Conservation (phyloP, 2,329 filamentous ascomycete genomes). For the Sporothrix phasma region DNA sequence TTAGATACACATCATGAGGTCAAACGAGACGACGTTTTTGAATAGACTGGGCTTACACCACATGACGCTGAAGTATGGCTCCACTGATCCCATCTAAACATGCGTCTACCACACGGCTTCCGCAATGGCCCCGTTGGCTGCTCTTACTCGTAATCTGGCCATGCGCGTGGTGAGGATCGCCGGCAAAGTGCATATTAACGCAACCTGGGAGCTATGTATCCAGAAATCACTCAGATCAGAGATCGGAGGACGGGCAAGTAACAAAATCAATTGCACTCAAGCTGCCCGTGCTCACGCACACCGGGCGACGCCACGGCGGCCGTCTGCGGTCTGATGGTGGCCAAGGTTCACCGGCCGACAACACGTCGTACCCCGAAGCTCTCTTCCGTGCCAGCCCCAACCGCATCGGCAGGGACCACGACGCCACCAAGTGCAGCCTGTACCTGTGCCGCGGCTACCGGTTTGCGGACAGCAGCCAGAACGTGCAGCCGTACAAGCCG, state of each 20-base stretch:
- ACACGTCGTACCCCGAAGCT: slow-evolving; percentile 28
- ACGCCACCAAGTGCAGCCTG: slow-evolving; percentile 27
- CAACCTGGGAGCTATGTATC: no score
- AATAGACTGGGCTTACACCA: neutral
- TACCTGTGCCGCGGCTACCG: slow-evolving; percentile 33
- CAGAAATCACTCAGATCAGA: no score
- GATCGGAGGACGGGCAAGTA: no score
- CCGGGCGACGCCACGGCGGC: slow-evolving; percentile 23
- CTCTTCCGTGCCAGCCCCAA: slow-evolving; percentile 21
- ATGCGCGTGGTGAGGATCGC: neutral
- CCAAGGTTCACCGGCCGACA: slow-evolving; percentile 25
- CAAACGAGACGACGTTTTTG: no score
- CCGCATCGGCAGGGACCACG: slow-evolving; percentile 20
- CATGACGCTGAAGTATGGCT: neutral
- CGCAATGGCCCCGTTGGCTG: neutral
- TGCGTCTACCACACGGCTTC: neutral
- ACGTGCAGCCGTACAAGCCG: slow-evolving; percentile 29
- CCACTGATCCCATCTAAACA: neutral
- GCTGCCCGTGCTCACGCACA: slow-evolving; percentile 20
- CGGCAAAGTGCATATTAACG: slow-evolving; percentile 1
- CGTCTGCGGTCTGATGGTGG: slow-evolving; percentile 25
- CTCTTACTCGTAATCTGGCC: neutral
- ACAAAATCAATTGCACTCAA: neutral
- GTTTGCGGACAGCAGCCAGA: slow-evolving; percentile 30
- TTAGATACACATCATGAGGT: neutral